Evolutionary conservation across 352 stramenopile species (phyloP), one percentile per base, ranked within the genome.

Genomic region (Phytophthora sp.): DNA sequence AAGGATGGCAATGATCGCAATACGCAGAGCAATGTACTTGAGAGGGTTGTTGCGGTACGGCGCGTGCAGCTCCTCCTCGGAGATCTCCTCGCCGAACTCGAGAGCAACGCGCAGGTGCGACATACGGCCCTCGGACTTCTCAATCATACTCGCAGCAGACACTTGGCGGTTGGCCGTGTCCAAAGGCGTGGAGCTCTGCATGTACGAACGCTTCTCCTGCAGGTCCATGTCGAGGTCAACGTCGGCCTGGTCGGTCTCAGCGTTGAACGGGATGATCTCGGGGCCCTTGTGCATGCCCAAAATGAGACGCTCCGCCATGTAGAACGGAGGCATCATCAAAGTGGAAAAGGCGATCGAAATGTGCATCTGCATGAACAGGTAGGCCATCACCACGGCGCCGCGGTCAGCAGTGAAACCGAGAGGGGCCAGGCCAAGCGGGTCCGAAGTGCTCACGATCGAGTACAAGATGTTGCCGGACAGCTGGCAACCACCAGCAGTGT

Each of bases 311-410:
- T 86, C 77, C 18, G 68, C 35, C 17, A 82, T 69, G 72, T 69
- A 86, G 49, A 84, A 76, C 3, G 71, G 68, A 21, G 77, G 77
- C 26, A 66, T 50, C 35, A 81, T 45, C 13, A 84, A 54, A 6
- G 81, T 66, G 11, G 60, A 53, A 59, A 77, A 76, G 37, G 63
- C 71, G 54, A 70, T 66, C 10, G 63, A 68, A 37, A 72, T 68
- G 45, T 72, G 63, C 35, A 72, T 34, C 32, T 68, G 58, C 58
- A 77, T 80, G 52, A 39, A 39, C 34, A 39, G 34, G 34, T 39
- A 39, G 12, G 34, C 34, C 34, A 39, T 39, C 15, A 39, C 61
- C 7, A 74, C 63, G 35, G 52, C 57, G 38, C 76, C 76, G 27
- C 61, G 31, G 73, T 77, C 52, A 13, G 62, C 32, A 1, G 51